Evolutionary conservation across 1,139 yeast species (phyloP).

Genomic region (Candida sanyaensis): DNA sequence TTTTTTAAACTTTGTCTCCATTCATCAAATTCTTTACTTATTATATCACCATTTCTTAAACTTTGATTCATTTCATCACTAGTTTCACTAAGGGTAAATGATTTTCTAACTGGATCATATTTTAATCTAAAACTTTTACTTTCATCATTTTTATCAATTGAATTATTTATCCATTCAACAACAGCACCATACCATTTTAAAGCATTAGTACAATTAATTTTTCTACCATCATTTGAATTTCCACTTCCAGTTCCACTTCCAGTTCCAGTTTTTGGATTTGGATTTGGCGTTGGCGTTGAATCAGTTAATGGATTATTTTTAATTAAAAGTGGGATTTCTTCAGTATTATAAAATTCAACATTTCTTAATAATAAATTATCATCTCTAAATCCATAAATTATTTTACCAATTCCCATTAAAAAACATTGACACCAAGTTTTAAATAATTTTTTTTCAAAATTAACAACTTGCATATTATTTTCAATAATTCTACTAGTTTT

Average conservation of each 20-base stretch:
- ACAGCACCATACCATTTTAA: slow-evolving; percentile 85
- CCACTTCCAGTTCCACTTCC: no score
- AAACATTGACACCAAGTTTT: slow-evolving; percentile 95
- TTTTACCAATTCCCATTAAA: slow-evolving; percentile 73
- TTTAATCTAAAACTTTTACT: slow-evolving; percentile 31
- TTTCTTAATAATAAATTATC: slow-evolving; percentile 60
- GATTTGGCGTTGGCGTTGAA: no score
- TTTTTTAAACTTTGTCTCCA: slow-evolving; percentile 49
- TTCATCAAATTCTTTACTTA: slow-evolving; percentile 56
- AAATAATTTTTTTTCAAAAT: slow-evolving; percentile 73
- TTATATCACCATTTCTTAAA: slow-evolving; percentile 39
- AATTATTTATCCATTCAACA: slow-evolving; percentile 69
- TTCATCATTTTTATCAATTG: slow-evolving; percentile 51
- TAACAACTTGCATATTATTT: slow-evolving; percentile 51
- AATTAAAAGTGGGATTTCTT: slow-evolving; percentile 68
- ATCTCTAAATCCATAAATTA: slow-evolving; percentile 87
- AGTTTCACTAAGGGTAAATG: slow-evolving; percentile 32
- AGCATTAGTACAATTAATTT: slow-evolving; percentile 71
- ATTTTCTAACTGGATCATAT: slow-evolving; percentile 35
- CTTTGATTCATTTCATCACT: slow-evolving; percentile 26
- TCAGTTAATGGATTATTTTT: slow-evolving; percentile 41
- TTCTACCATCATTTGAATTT: slow-evolving; percentile 17
- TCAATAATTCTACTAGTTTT: slow-evolving; percentile 67
- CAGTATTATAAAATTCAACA: slow-evolving; percentile 76
- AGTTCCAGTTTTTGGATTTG: slow-evolving; percentile 5